Evolutionary conservation across 2,329 filamentous ascomycete species (phyloP), one percentile per base, ranked within the genome.

Genomic region (Penicillium sp.): DNA sequence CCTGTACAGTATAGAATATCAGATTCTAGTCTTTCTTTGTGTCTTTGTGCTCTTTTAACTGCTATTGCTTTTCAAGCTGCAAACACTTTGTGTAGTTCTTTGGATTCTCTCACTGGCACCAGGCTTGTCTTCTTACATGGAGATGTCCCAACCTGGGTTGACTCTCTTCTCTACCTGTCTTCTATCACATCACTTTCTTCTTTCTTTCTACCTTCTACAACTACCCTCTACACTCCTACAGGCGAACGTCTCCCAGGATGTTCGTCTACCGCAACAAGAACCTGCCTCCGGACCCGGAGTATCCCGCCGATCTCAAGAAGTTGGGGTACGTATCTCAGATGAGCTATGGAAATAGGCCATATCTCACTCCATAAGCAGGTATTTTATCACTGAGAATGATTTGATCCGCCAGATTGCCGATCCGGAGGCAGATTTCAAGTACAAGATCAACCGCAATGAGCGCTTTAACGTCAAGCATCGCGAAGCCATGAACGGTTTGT

Each of bases 391-490:
- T 56, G 76, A 83, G 0, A 68, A 82, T 0, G 87, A 91, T 56
- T 81, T 91, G 60, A 79, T 95, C 51, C 82, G 86, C 39, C 82
- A 76, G 50, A 84, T 87, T 44, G 72, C 78, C 18, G 72, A 88
- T 28, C 82, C 85, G 0, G 76, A 84, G 23, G 74, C 78, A 54
- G 84, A 83, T 62, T 95, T 88, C 73, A 79, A 87, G 56, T 95
- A 78, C 74, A 84, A 82, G 64, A 68, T 86, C 43, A 85, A 79
- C 63, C 82, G 80, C 57, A 89, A 89, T 66, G 74, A 79, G n/a
- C 82, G 89, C 29, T 77, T 85, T 69, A 95, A 95, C 65, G 78
- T 85, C 32, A 75, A 85, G 16, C 87, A 89, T 59, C 78, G 84
- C 14, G 86, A 86, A 54, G 76, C 82, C 31, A 82, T 95, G 68